These are phyloP conservation scores for Cladophialophora immunda DNA, from an alignment of 2,329 filamentous ascomycete genomes.

Conservation along the genomic window DNA sequence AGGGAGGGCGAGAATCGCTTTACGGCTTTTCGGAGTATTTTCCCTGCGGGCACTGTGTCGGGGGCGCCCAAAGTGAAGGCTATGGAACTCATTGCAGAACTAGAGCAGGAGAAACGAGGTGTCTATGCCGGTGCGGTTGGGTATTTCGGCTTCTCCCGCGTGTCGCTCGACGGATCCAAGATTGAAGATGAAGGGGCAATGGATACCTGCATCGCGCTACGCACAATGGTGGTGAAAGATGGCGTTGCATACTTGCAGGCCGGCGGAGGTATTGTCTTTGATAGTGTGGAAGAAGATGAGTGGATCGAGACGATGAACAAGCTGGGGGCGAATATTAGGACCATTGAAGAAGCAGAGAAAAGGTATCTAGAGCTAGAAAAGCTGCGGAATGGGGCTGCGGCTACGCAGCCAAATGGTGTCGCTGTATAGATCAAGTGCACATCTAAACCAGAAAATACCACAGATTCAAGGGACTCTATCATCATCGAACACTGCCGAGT, in stretches of 20 bases:
- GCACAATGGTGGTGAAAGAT: slow-evolving; percentile 95
- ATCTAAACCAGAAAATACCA: not conserved
- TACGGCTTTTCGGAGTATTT: slow-evolving; percentile 95
- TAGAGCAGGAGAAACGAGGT: slow-evolving; percentile 92
- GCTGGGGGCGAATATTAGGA: slow-evolving; percentile 85
- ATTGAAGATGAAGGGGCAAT: slow-evolving; percentile 78
- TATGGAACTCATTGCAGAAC: slow-evolving; percentile 95
- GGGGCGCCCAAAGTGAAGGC: slow-evolving; percentile 95
- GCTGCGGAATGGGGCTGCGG: slow-evolving; percentile 20
- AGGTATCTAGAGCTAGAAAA: slow-evolving; percentile 61
- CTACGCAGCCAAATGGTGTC: slow-evolving; percentile 30
- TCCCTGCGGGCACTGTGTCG: slow-evolving; percentile 94
- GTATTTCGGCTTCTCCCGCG: slow-evolving; percentile 88
- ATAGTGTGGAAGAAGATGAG: slow-evolving; percentile 89
- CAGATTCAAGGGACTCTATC: not conserved
- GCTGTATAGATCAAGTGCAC: slow-evolving; percentile 25
- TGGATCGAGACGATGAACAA: slow-evolving; percentile 99
- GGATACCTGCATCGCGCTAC: slow-evolving; percentile 84
- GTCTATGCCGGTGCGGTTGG: slow-evolving; percentile 96
- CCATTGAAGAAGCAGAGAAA: slow-evolving; percentile 84
- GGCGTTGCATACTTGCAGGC: slow-evolving; percentile 90
- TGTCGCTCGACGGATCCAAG: slow-evolving; percentile 68
- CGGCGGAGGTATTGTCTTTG: slow-evolving; percentile 88
- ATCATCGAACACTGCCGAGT: not conserved
- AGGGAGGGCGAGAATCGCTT: slow-evolving; percentile 85